A percentile compares a stretch with the other conserved stretches of the same genome.
These are phyloP conservation scores for Psilocybe mexicana DNA, from an alignment of 1,284 basidiomycete genomes.

Conservation along the genomic window DNA sequence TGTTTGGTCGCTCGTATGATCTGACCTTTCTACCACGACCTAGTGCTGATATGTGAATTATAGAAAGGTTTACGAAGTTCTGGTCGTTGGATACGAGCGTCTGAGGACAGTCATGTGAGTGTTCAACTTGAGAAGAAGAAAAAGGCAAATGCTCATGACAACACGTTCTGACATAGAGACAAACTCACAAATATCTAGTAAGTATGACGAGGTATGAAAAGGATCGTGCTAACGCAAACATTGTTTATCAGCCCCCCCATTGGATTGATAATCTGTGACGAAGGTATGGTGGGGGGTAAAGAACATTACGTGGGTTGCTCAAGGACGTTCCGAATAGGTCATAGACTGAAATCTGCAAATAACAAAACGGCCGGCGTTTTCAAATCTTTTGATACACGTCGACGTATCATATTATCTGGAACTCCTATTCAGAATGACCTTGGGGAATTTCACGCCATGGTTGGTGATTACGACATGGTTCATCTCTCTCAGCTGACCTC, in stretches of 20 bases:
- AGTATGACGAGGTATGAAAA: not conserved
- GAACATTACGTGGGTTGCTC: not conserved
- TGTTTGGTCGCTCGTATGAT: conserved; percentile 73
- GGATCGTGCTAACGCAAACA: not conserved
- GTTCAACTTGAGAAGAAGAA: not conserved
- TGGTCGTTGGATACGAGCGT: conserved; percentile 96
- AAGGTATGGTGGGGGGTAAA: conserved; percentile 56
- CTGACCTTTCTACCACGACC: no score
- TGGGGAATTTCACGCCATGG: conserved; percentile 95
- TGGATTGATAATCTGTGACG: conserved; percentile 94
- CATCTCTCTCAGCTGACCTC: not conserved
- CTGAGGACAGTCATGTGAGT: conserved; percentile 74
- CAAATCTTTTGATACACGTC: conserved; percentile 70
- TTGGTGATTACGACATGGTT: conserved; percentile 33
- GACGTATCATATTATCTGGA: conserved; percentile 89
- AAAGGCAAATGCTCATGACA: not conserved
- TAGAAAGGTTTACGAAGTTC: conserved; percentile 79
- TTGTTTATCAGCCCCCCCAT: conserved; percentile 69
- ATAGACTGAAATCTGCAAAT: conserved; percentile 90
- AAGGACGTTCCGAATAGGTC: conserved; percentile 54
- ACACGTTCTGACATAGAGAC: conserved; percentile 16
- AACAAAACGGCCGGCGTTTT: conserved; percentile 94
- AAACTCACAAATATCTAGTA: conserved; percentile 24
- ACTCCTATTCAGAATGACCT: conserved; percentile 98
- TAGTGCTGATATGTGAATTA: not conserved